Base-by-base conservation (phyloP, 768 basidiomycete species). In the Tylopilus intermedius region DNA sequence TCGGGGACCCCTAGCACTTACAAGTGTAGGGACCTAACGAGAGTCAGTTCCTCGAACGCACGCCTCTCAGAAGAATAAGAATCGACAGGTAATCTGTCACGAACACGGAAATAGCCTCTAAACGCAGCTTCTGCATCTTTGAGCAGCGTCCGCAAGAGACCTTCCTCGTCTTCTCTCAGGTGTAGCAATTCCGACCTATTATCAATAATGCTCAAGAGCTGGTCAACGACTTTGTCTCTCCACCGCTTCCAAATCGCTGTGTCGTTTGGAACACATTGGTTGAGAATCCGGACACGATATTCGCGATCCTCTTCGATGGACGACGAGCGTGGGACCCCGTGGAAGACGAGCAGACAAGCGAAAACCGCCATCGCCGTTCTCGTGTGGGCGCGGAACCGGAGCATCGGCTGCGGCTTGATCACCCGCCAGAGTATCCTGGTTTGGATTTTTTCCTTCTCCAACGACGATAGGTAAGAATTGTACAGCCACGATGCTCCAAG, bases 381-480 rank as follows among this genome's bases (percentile, higher is more conserved):
- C 37, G 58, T 63, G 0, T 53, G 55, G n/a, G 55, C 45, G 14
- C 53, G 40, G 26, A 58, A 69, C 33, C 51, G 48, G 8, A 0
- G 22, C 49, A 68, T 54, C 9, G 18, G 0, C 0, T 59, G 33
- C 13, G 33, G 11, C 33, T 38, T 54, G 13, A 66, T 58, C 26
- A 37, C 50, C 26, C 47, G 6, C 13, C 55, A 60, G 22, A 69
- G 53, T 8, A 66, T 22, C 0, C 15, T 1, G n/a, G 37, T 41
- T 43, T 69, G 64, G 45, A 62, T 56, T 47, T 61, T 66, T 18
- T 18, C 18, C 56, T 18, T 18, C 18, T 77, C 74, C 66, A 76
- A 50, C 2, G 65, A 68, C 4, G 71, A 63, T 4, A 71, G 56
- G 43, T 18, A 18, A 18, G 18, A 18, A 18, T 18, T 18, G 18